Evolutionary conservation across 2,329 filamentous ascomycete species (phyloP), one percentile per base, ranked within the genome.

Genomic region (Colletotrichum tropicicola): DNA sequence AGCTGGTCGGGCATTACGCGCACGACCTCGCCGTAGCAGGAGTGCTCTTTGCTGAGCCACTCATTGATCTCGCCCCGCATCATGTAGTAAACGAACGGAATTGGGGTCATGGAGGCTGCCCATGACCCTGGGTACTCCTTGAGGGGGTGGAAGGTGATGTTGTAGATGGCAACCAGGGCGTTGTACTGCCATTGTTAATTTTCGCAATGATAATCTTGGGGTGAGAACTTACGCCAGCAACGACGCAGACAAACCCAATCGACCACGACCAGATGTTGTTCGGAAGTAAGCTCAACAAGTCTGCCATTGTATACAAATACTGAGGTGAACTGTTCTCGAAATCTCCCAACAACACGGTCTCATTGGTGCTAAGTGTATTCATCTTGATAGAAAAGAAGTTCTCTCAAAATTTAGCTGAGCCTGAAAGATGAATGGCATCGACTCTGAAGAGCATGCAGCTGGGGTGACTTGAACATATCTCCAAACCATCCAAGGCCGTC

Each of bases 1-100:
- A 85, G 74, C 66, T 84, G 80, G 59, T 81, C 74, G 2, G 83
- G 82, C 8, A 75, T 76, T 37, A 83, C 71, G 12, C 83, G 79
- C 6, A 85, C 81, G 2, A 85, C 75, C 2, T 75, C 73, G 8
- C 83, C 82, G 63, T 82, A 81, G 39, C 72, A 65, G 6, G 73
- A 66, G 69, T 82, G 79, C 15, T 39, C 8, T 17, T 39, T 8
- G 35, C 35, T 5, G 13, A 39, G 35, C 35, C 35, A 39, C 9
- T 12, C 8, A 17, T 39, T 39, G 35, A 39, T 39, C 35, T 39
- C 35, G n/a, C 35, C 35, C n/a, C 3, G 12, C n/a, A 39, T 39
- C 35, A 39, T 39, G 35, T 39, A n/a, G n/a, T 39, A 39, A 15
- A 39, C 35, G 15, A 39, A 39, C 35, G 35, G 35, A 13, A 39